Base-by-base conservation (phyloP, 1,284 basidiomycete genomes). In the Lentinula novae-zelandiae region DNA sequence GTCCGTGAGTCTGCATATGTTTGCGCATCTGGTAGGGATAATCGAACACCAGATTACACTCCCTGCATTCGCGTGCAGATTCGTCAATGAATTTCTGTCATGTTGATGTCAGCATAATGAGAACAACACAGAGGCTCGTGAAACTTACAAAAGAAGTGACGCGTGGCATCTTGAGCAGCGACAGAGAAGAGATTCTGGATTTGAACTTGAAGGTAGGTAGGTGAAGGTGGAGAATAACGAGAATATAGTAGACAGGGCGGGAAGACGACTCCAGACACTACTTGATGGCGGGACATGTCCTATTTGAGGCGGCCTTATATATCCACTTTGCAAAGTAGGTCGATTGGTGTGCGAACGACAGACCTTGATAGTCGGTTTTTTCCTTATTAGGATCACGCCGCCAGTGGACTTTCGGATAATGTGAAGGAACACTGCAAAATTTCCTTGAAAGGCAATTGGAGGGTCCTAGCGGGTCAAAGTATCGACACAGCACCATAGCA, bases 271-370 rank as follows among this genome's bases (percentile, higher is more conserved):
- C 6, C 10, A 9, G 36, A 15, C 1, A 31, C 31, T 53, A 38
- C 2, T 20, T 34, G 51, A 22, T 38, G 51, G 33, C 31, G 51
- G 33, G 33, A 34, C 51, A 38, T 38, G 17, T 17, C 5, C 2
- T 3, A 15, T 33, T 52, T 36, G 51, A n/a, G 34, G 51, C 27
- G 51, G 7, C 17, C 13, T 53, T 53, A 36, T 53, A 39, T 27
- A 33, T 20, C 15, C 27, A 34, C 9, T 31, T 57, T 10, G 31
- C 33, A 33, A 34, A 17, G 2, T 20, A 36, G 42, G 42, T 48
- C 17, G 55, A 48, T 57, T 48, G 42, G 51, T 53, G 51, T 53
- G 51, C 44, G 42, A 57, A 57, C 36, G 54, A 44, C 31, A 12
- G 20, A 20, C 44, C 44, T 20, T 7, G 7, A 7, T 9, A 20